Evolutionary conservation across 805 yeast genomes (phyloP), one percentile per base, ranked within the genome.

Genomic region (Zygotorulaspora florentina): DNA sequence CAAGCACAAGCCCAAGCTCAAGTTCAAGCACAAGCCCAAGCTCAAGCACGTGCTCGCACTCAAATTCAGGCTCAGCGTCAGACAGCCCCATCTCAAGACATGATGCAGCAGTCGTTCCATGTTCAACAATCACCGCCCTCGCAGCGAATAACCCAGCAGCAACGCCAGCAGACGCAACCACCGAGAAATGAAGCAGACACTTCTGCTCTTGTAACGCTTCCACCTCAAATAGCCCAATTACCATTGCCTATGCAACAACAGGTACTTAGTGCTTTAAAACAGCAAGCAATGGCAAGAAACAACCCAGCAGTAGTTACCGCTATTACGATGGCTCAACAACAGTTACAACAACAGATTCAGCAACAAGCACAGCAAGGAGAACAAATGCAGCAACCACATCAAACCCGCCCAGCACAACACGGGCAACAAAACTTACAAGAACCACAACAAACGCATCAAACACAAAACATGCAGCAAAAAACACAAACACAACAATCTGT

Each of bases 161-260:
- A 38, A 15, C 45, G 28, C 34, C 40, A 43, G 38, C 42, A 33
- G 30, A 18, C 36, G 9, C 53, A 40, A 28, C 13, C 44, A 4
- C 35, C 37, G 23, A 31, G 50, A 18, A 41, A 41, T 20, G 20
- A 38, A 5, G 35, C 35, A 8, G 23, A 36, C 9, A 37, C 46
- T 16, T 35, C 51, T 10, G 48, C 27, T 27, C 50, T 58, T 7
- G 47, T 63, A 13, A 64, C 57, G 39, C 34, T 64, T 16, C 68
- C 68, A 3, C 66, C 67, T 8, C 67, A 63, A 42, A 62, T 64
- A 34, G 66, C 67, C 2, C 63, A 61, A 40, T 48, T 64, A 20
- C 66, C 68, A 2, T 54, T 61, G 27, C 61, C 61, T 7, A 53
- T 56, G 43, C 68, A 64, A 39, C 59, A 61, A 31, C 66, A 62